Percentiles rank a stretch among this genome's conserved stretches.
These are phyloP conservation scores for Terana coerulea DNA, from an alignment of 768 basidiomycete genomes.

Conservation along the genomic window DNA sequence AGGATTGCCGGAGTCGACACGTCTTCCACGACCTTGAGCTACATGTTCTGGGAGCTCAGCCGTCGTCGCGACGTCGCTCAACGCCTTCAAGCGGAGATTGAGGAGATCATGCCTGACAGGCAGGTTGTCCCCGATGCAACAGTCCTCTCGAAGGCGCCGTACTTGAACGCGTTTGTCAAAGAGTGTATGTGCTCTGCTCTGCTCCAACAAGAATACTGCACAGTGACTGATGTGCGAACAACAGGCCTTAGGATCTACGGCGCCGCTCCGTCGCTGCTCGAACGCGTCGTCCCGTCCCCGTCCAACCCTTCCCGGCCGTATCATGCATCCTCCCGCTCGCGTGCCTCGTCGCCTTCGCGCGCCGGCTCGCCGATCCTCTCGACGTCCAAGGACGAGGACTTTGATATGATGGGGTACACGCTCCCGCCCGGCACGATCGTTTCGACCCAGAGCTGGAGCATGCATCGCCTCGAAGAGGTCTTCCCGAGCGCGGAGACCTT, in stretches of 20 bases:
- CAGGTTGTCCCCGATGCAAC: conserved; percentile 57
- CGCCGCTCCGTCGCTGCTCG: conserved; percentile 68
- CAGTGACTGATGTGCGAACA: neutral
- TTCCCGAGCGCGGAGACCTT: conserved; percentile 77
- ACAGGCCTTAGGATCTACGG: conserved; percentile 70
- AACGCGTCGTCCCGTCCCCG: conserved; percentile 67
- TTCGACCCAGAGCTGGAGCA: conserved; percentile 81
- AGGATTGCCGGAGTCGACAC: conserved; percentile 82
- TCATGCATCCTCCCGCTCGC: conserved; percentile 27
- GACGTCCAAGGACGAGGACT: conserved; percentile 48
- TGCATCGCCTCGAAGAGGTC: conserved; percentile 68
- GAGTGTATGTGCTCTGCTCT: conserved; percentile 40
- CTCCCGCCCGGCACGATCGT: conserved; percentile 78
- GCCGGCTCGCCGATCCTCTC: conserved; percentile 11
- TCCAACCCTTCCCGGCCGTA: conserved; percentile 20
- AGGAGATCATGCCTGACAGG: conserved; percentile 64
- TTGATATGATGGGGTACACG: conserved; percentile 76
- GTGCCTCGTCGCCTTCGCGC: conserved; percentile 3
- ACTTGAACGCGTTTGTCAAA: conserved; percentile 46
- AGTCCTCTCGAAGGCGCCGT: conserved; percentile 48
- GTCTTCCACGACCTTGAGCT: conserved; percentile 67
- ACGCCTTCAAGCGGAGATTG: conserved; percentile 70
- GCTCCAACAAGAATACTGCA: neutral
- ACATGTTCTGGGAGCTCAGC: conserved; percentile 76
- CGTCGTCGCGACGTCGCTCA: conserved; percentile 64